These are phyloP conservation scores for Russula ochroleuca DNA, from an alignment of 768 basidiomycete species.

Conservation along the genomic window DNA sequence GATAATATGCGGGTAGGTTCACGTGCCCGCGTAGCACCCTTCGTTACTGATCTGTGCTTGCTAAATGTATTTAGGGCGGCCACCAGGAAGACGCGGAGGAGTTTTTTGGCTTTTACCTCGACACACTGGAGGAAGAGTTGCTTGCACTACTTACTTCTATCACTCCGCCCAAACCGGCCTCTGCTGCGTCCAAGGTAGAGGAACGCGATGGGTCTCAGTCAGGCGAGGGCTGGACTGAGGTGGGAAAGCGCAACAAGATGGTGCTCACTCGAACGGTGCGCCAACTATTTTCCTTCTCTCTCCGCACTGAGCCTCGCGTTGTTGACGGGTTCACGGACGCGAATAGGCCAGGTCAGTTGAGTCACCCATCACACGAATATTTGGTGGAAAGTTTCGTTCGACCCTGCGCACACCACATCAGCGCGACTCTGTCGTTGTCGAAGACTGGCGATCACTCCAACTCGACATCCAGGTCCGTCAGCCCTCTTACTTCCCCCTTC, in stretches of 20 bases:
- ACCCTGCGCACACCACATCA: constrained; percentile 76
- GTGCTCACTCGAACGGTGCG: constrained; percentile 76
- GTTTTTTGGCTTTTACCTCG: constrained; percentile 95
- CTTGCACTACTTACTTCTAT: constrained; percentile 58
- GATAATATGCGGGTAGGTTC: constrained; percentile 81
- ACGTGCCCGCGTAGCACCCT: too few species aligned
- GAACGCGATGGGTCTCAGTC: constrained; percentile 43
- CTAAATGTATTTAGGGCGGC: constrained; percentile 51
- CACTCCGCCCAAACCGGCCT: constrained; percentile 38
- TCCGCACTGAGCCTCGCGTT: not conserved
- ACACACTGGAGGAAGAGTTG: constrained; percentile 91
- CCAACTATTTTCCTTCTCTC: constrained; percentile 26
- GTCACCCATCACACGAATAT: constrained; percentile 86
- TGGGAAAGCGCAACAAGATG: constrained; percentile 81
- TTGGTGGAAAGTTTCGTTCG: constrained; percentile 89
- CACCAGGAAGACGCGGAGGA: constrained; percentile 99
- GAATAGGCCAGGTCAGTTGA: constrained; percentile 70
- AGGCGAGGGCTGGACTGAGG: constrained; percentile 86
- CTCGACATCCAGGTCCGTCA: constrained; percentile 77
- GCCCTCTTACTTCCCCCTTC: not conserved
- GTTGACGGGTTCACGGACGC: constrained; percentile 10
- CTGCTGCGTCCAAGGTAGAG: constrained; percentile 37
- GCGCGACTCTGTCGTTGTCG: constrained; percentile 81
- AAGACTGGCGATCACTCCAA: constrained; percentile 86
- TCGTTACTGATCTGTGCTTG: constrained; percentile 5